Evolutionary conservation across 805 yeast genomes (phyloP).

Genomic region (Candida caryicola): DNA sequence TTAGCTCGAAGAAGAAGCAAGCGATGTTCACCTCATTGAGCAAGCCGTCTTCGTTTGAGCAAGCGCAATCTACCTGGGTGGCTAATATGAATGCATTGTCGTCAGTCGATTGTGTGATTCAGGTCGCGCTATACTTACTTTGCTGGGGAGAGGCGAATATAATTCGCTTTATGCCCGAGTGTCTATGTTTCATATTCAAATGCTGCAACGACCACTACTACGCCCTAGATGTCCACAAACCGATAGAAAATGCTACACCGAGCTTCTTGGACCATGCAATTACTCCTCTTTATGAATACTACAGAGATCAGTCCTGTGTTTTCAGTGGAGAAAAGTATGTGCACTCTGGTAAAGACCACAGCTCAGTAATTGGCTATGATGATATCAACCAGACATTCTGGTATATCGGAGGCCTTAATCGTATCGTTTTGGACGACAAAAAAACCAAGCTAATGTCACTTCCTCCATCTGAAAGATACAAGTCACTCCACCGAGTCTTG

Average conservation of each 20-base stretch:
- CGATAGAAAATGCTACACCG: conserved; percentile 27
- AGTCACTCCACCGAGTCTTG: conserved; percentile 48
- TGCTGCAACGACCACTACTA: conserved; percentile 70
- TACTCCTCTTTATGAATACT: conserved; percentile 68
- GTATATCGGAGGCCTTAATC: conserved; percentile 69
- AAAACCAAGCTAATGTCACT: conserved; percentile 49
- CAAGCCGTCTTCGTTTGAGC: conserved; percentile 13
- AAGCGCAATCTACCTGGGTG: conserved; percentile 53
- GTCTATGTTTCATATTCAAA: conserved; percentile 78
- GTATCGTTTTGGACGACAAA: conserved; percentile 46
- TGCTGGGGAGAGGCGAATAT: conserved; percentile 94
- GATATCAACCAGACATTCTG: conserved; percentile 88
- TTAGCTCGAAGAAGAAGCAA: conserved; percentile 22
- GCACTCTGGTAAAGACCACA: conserved; percentile 60
- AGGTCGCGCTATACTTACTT: conserved; percentile 64
- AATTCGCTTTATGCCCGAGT: conserved; percentile 84
- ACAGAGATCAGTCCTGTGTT: conserved; percentile 53
- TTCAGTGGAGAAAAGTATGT: conserved; percentile 42
- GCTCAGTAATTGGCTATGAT: conserved; percentile 76
- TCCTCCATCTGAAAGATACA: conserved; percentile 55
- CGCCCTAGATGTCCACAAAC: conserved; percentile 36
- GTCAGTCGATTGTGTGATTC: conserved; percentile 56
- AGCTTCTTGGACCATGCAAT: conserved; percentile 65
- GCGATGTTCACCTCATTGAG: conserved; percentile 12
- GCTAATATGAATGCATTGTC: conserved; percentile 47